Percentiles rank a stretch among this genome's conserved stretches.
These are phyloP conservation scores for Mollisiaceae sp. DNA, from an alignment of 2,329 filamentous ascomycete genomes.

Conservation along the genomic window DNA sequence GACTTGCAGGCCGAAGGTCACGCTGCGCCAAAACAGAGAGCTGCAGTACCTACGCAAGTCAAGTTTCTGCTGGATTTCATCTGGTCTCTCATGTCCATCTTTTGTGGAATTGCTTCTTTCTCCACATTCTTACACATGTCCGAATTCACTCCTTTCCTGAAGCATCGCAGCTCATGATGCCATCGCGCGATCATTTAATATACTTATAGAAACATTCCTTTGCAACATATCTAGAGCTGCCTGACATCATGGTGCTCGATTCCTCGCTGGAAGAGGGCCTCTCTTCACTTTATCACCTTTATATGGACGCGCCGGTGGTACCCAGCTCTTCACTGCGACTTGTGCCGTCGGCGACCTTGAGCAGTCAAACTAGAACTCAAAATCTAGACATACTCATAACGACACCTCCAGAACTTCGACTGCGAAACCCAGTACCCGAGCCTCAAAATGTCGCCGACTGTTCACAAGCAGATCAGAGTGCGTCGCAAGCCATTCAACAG, in stretches of 20 bases:
- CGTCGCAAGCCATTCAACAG: conserved; percentile 34
- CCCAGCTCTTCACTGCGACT: conserved; percentile 19
- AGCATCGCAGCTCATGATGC: conserved; percentile 34
- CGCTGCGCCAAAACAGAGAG: conserved; percentile 1
- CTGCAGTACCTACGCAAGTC: conserved; percentile 9
- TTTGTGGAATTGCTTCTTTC: conserved; percentile 19
- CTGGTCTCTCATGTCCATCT: conserved; percentile 17
- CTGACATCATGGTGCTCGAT: conserved; percentile 28
- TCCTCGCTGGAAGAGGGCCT: conserved; percentile 36
- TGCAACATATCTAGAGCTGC: conserved; percentile 12
- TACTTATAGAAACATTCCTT: conserved; percentile 23
- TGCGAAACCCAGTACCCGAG: conserved; percentile 29
- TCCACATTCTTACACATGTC: conserved; percentile 18
- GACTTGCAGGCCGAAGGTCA: conserved; percentile 14
- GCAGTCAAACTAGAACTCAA: conserved; percentile 23
- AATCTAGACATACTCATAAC: conserved; percentile 34
- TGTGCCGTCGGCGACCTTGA: conserved; percentile 15
- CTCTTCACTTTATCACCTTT: conserved; percentile 25
- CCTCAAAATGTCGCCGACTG: conserved; percentile 31
- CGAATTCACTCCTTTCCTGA: conserved; percentile 26
- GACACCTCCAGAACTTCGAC: conserved; percentile 34
- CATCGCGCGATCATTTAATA: conserved; percentile 17
- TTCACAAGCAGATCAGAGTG: conserved; percentile 35
- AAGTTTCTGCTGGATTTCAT: conserved; percentile 14
- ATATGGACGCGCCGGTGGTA: conserved; percentile 27